Conservation (phyloP, 164 flowering plant genomes). For the Liquidambar formosana region DNA sequence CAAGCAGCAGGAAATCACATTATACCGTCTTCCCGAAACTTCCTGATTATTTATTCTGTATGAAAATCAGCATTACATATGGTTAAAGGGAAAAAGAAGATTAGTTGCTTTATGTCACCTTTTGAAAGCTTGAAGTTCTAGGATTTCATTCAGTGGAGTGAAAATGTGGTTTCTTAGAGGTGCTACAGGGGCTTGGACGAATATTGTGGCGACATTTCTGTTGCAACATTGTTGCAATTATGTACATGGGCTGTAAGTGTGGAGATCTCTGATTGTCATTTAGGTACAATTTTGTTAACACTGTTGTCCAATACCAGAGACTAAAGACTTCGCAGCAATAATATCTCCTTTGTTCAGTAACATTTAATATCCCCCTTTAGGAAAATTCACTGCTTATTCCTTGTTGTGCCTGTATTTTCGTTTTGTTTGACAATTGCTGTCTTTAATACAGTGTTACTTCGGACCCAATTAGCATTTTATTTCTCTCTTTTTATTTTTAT, state of each 20-base stretch:
- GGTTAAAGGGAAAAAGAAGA: background rate
- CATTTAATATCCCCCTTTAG: background rate
- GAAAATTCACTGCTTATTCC: no score
- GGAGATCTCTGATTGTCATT: background rate
- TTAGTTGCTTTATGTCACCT: background rate
- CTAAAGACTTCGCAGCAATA: background rate
- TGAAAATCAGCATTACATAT: conserved; percentile 1
- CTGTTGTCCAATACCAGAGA: background rate
- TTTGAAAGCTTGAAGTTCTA: conserved; percentile 16
- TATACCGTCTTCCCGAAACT: conserved; percentile 54
- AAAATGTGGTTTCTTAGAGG: background rate
- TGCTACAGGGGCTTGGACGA: background rate
- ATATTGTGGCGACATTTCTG: background rate
- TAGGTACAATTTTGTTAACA: background rate
- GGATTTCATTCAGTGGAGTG: background rate
- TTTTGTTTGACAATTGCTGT: background rate
- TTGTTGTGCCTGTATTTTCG: background rate
- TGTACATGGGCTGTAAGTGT: conserved; percentile 1
- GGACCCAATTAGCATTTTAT: no score
- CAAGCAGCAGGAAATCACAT: conserved; percentile 70
- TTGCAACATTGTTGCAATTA: background rate
- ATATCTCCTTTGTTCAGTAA: background rate
- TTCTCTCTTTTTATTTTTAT: no score
- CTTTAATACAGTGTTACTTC: no score
- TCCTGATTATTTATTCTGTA: conserved; percentile 26